A percentile compares a stretch with the other conserved stretches of the same genome.
Conservation (phyloP, 2,329 filamentous ascomycete species). For the Aureobasidium sp. region DNA sequence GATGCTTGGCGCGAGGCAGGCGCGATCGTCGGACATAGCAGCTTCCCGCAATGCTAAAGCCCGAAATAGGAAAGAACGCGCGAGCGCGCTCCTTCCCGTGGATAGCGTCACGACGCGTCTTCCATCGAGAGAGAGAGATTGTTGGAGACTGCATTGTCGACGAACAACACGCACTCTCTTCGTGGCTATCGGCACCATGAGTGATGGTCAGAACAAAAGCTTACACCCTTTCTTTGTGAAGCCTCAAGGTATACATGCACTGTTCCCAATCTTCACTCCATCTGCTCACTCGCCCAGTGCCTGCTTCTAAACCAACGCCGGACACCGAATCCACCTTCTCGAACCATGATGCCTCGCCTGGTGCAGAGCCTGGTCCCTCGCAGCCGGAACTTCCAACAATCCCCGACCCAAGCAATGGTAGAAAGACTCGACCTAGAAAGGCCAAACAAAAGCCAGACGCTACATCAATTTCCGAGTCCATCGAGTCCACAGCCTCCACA, state of each 20-base stretch:
- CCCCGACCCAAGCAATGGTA: neutral
- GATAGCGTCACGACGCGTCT: neutral
- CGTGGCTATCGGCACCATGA: slow-evolving; percentile 11
- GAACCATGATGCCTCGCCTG: neutral
- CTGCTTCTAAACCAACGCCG: neutral
- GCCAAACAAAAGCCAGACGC: neutral
- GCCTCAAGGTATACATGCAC: neutral
- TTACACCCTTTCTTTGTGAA: slow-evolving; percentile 15
- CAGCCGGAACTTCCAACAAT: neutral
- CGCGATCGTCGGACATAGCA: neutral
- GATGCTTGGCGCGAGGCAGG: neutral
- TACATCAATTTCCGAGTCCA: neutral
- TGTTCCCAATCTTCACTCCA: neutral
- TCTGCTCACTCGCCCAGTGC: neutral
- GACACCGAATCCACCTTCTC: neutral
- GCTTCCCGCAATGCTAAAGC: neutral
- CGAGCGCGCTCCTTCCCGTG: neutral
- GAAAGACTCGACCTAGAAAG: neutral
- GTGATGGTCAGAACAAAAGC: slow-evolving; percentile 10
- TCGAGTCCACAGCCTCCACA: neutral
- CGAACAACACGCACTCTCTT: neutral
- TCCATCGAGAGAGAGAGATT: neutral
- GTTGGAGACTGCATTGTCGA: neutral
- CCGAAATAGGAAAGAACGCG: slow-evolving; percentile 1
- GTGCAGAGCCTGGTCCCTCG: neutral